Base-by-base conservation (phyloP, 441 rosid genomes). In the Brassica balearica region DNA sequence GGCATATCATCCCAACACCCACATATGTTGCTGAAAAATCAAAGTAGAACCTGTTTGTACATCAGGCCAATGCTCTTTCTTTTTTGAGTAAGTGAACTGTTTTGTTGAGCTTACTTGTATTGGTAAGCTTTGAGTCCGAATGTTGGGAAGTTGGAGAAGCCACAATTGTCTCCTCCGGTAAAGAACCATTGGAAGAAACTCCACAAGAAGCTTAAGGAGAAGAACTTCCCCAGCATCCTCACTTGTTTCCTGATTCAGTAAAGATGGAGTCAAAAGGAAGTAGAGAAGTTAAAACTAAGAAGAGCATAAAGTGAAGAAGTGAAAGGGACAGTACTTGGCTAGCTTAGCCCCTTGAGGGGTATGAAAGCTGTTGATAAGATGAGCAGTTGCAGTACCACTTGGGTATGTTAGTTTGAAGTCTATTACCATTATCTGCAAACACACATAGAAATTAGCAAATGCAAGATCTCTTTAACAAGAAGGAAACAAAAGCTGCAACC, bases 1-100 rank as follows among this genome's bases (percentile, higher is more conserved):
- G 97, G 74, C 98, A 95, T 69, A 93, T 95, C 98, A 93, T 95
- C 78, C 97, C 99, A 10, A 89, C 98, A 64, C 99, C 97, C 34
- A 95, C 93, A 72, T 93, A 95, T 14, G 92, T 91, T 60, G 97
- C 86, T 65, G 98, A 91, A 88, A 95, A 92, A 80, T 95, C 97
- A 67, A 95, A 93, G 87, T 72, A 91, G 85, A 95, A 95, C 87
- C 99, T 93, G 88, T 66, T 66, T 55, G 80, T 65, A 34, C 61
- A 61, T 55, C 76, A 80, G 80, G 48, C 55, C 55, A 46, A n/a
- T 46, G 55, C 55, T 46, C 15, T 46, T 46, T 46, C 6, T 46
- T 46, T 46, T 38, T 3, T 36, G 55, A 12, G 15, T 46, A 8
- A 38, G 11, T 48, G 34, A 1, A 22, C 11, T 67, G 27, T 46